A percentile compares a stretch with the other conserved stretches of the same genome.
Conservation (phyloP, 2,329 filamentous ascomycete species). For the Calonectria pseudoreteaudii region DNA sequence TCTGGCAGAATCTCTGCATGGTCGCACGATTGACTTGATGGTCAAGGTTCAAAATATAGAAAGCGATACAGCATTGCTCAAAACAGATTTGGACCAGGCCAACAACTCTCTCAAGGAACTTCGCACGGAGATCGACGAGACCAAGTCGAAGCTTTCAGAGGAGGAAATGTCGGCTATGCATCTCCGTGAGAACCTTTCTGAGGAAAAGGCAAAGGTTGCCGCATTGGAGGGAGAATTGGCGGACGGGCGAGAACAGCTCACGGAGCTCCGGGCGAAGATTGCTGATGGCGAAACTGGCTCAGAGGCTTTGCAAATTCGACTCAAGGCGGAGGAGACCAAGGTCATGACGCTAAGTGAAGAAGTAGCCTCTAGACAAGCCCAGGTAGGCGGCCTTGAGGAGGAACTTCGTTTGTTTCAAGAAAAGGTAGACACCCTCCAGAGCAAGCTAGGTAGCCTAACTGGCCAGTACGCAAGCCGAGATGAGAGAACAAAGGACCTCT, state of each 20-base stretch:
- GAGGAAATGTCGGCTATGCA: constrained; percentile 65
- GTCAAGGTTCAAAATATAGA: constrained; percentile 71
- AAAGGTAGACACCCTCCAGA: constrained; percentile 68
- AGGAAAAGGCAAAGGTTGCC: constrained; percentile 65
- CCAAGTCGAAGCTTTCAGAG: constrained; percentile 63
- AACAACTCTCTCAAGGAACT: constrained; percentile 66
- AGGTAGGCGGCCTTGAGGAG: constrained; percentile 80
- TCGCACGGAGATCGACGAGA: constrained; percentile 66
- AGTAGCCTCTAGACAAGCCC: constrained; percentile 80
- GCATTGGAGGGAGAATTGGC: constrained; percentile 68
- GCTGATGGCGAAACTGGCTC: constrained; percentile 87
- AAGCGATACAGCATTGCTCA: constrained; percentile 69
- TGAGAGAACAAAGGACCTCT: constrained; percentile 82
- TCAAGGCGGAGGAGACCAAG: constrained; percentile 81
- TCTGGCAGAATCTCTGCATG: constrained; percentile 70
- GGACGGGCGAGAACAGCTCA: constrained; percentile 77
- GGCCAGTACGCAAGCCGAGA: constrained; percentile 77
- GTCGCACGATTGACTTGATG: constrained; percentile 67
- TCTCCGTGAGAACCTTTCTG: constrained; percentile 65
- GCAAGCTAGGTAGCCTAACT: constrained; percentile 62
- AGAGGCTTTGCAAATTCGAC: constrained; percentile 78
- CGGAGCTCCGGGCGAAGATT: constrained; percentile 76
- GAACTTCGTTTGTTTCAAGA: constrained; percentile 78
- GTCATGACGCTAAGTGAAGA: constrained; percentile 76
- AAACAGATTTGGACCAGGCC: constrained; percentile 72